Evolutionary conservation across 1,139 yeast species (phyloP), one percentile per base, ranked within the genome.

Genomic region (Candida labiduridarum): DNA sequence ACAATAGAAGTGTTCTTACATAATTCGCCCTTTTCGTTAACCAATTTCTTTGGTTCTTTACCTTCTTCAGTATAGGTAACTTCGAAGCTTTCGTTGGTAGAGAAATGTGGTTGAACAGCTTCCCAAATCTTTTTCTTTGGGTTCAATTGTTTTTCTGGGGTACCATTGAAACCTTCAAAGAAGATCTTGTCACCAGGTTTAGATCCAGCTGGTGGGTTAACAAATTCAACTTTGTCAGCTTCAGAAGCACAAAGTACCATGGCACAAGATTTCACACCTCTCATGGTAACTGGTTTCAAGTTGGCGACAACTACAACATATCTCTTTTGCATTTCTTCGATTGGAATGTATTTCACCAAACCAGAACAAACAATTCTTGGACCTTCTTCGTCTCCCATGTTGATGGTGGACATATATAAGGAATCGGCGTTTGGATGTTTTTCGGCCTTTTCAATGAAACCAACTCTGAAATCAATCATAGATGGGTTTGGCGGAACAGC

Each of bases 41-140:
- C 90, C 70, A 94, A 82, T 69, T 79, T 85, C 67, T 84, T 85
- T 55, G 87, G 85, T 50, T 84, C 83, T 65, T 87, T 85, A 58
- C 95, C 94, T 64, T 89, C 96, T 62, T 79, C 87, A 61, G 86
- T 86, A 79, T 82, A 92, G 54, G 89, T 80, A 45, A 92, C 96
- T 66, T 89, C 89, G 53, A 86, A 80, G 47, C 74, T 72, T 42
- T 84, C 95, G 59, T 78, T 84, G 43, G 98, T 92, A 52, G 94
- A 76, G 79, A 94, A 92, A 53, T 80, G 78, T 47, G 97, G 98
- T 78, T 95, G 99, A 58, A 89, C 78, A 48, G 92, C 80, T 79
- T 95, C 99, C 94, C 96, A 95, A 56, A 94, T 79, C 82, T 95
- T 95, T 88, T 94, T 95, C 85, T 95, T 95, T 61, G 99, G 99